Evolutionary conservation across 129 eudicot genomes (phyloP).

Genomic region (Flaveria robusta): DNA sequence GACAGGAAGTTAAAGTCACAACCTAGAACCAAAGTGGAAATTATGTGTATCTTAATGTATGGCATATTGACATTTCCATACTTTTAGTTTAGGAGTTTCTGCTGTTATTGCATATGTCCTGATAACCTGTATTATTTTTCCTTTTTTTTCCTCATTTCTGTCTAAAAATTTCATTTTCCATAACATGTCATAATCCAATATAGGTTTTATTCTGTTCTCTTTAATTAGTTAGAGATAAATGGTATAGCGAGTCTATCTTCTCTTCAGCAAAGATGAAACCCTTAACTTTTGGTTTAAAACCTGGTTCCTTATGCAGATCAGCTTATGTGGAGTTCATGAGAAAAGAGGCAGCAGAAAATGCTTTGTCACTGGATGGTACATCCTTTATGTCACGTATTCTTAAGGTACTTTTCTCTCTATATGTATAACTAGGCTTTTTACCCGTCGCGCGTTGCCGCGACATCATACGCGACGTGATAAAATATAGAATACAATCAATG

Average conservation of each 20-base stretch:
- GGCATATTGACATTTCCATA: neutral
- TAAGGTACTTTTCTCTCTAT: slow-evolving; percentile 58
- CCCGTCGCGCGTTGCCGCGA: too few relatives aligned
- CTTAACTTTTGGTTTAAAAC: slow-evolving; percentile 9
- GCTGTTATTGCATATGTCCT: neutral
- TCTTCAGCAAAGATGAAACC: neutral
- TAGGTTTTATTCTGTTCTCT: neutral
- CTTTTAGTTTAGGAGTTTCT: neutral
- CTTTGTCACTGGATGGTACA: slow-evolving; percentile 82
- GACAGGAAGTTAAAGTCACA: slow-evolving; percentile 90
- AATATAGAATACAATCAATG: too few relatives aligned
- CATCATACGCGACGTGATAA: too few relatives aligned
- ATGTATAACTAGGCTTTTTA: too few relatives aligned
- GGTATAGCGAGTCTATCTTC: neutral
- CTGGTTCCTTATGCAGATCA: slow-evolving; percentile 56
- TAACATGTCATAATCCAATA: neutral
- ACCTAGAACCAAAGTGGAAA: slow-evolving; percentile 87
- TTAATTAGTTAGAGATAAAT: neutral
- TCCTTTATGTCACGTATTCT: slow-evolving; percentile 95
- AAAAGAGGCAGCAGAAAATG: slow-evolving; percentile 81
- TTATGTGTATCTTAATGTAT: neutral
- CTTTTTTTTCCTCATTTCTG: neutral
- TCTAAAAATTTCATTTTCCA: neutral
- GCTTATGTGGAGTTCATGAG: slow-evolving; percentile 88
- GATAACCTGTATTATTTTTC: neutral